These are phyloP conservation scores for Sclerotinia minor DNA, from an alignment of 2,329 filamentous ascomycete genomes.

Conservation along the genomic window DNA sequence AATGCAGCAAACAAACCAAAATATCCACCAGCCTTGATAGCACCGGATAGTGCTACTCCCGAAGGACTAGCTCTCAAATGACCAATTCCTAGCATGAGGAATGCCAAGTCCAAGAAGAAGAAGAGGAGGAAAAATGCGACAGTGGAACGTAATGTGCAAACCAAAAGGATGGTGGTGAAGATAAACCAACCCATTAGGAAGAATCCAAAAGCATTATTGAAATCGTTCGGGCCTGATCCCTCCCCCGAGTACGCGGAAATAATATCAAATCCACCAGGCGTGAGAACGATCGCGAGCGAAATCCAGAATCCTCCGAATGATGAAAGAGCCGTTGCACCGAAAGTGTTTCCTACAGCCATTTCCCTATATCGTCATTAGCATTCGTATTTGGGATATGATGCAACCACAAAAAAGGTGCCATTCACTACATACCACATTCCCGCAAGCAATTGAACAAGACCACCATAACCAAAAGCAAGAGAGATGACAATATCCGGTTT, in stretches of 20 bases:
- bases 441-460: conserved; percentile 65
- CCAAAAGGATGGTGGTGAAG: conserved; percentile 58
- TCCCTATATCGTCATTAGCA: conserved; percentile 47
- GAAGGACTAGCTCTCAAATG: conserved; percentile 31
- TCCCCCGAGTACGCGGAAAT: conserved; percentile 41
- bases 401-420: no score
- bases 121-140: conserved; percentile 62
- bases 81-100: conserved; percentile 56
- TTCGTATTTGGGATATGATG: background rate
- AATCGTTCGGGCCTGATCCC: conserved; percentile 32
- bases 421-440: conserved; percentile 55
- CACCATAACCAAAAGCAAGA: conserved; percentile 62
- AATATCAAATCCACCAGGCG: conserved; percentile 58
- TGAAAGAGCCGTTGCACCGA: conserved; percentile 61
- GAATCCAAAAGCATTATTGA: conserved; percentile 55
- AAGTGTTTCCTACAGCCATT: conserved; percentile 64
- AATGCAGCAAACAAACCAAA: conserved; percentile 83
- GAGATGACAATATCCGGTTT: conserved; percentile 56
- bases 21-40: conserved; percentile 69
- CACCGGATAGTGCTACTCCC: conserved; percentile 45
- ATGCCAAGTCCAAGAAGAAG: conserved; percentile 58
- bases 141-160: conserved; percentile 58
- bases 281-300: conserved; percentile 57
- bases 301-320: conserved; percentile 66
- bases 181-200: conserved; percentile 64